A percentile compares a stretch with the other conserved stretches of the same genome.
Evolutionary conservation across 306 rosid species (phyloP).

Genomic region (Citrullus colocynthis): DNA sequence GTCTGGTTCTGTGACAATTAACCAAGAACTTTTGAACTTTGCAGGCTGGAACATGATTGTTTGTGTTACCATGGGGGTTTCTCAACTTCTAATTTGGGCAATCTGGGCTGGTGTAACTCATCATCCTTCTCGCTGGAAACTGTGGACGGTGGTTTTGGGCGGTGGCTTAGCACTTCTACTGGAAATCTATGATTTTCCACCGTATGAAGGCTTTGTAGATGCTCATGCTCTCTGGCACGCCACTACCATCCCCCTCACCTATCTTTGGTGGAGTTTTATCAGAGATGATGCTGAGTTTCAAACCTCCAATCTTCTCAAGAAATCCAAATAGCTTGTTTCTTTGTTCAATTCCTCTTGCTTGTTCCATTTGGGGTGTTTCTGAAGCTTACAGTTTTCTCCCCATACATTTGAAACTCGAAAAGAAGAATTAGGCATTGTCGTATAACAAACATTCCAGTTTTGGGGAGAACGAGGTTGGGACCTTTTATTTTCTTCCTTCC

Average conservation of each 20-base stretch:
- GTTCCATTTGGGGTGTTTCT: not conserved
- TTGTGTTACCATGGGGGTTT: conserved; percentile 46
- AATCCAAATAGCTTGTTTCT: conserved; percentile 38
- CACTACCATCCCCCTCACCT: conserved; percentile 58
- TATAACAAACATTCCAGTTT: not conserved
- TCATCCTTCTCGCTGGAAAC: conserved; percentile 65
- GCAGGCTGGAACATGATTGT: conserved; percentile 78
- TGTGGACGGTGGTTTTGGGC: conserved; percentile 39
- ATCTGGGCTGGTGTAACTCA: conserved; percentile 35
- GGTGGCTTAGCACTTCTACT: conserved; percentile 53
- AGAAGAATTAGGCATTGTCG: not conserved
- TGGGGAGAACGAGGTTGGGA: not conserved
- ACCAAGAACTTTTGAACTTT: not conserved
- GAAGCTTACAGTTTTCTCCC: not conserved
- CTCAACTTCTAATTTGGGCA: conserved; percentile 58
- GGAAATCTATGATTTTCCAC: conserved; percentile 56
- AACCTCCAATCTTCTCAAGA: conserved; percentile 35
- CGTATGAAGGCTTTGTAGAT: conserved; percentile 47
- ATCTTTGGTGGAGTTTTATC: conserved; percentile 73
- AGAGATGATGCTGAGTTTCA: conserved; percentile 51
- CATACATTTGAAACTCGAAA: not conserved
- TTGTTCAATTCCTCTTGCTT: not conserved
- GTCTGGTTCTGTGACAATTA: not conserved
- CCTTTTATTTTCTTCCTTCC: not conserved
- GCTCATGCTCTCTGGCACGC: conserved; percentile 73